Base-by-base conservation (phyloP, 148 eudicot species). In the Rhododendron simsii region DNA sequence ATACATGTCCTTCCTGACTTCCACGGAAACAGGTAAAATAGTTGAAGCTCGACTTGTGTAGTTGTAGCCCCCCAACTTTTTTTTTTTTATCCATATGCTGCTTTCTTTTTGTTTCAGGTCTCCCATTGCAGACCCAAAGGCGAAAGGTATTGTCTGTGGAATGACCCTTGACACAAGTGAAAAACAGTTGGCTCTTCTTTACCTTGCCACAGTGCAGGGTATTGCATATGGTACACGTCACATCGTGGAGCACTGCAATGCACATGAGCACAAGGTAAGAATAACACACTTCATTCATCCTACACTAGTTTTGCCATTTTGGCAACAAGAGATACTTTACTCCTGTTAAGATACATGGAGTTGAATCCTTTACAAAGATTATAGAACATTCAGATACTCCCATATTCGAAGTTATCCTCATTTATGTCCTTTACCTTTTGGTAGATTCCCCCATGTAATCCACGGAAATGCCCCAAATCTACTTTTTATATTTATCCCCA, bases 191-290 rank as follows among this genome's bases (percentile, higher is more conserved):
- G 98, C 98, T 80, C 96, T 95, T 88, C 92, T 90, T 39, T 98
- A 95, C 91, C 95, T 93, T 86, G 98, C 99, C 69, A 92, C 99
- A 26, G 91, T 98, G 84, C 99, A 98, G 87, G 98, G 94, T 83
- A 93, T 98, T 88, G 98, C 98, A 75, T 98, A 98, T 87, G 99
- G 99, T 74, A 98, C 98, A 86, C 98, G 98, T 39, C 99, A 95
- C 86, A 94, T 98, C 81, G 92, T 98, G 69, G 97, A 98, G 90
- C 99, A 98, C 81, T 98, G 97, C 94, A 98, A 98, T 89, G 91
- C 94, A 71, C 91, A 95, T 84, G 99, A 98, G 85, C 99, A 98
- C 92, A 92, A 94, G 87, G 99, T 94, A 95, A 91, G 91, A 71
- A 48, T 82, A 45, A 41, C 35, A 16, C n/a, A 7, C 44, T 51